phyloP scores from a whole-genome alignment of 805 yeast genomes.

The Scheffersomyces amazonensis region DNA sequence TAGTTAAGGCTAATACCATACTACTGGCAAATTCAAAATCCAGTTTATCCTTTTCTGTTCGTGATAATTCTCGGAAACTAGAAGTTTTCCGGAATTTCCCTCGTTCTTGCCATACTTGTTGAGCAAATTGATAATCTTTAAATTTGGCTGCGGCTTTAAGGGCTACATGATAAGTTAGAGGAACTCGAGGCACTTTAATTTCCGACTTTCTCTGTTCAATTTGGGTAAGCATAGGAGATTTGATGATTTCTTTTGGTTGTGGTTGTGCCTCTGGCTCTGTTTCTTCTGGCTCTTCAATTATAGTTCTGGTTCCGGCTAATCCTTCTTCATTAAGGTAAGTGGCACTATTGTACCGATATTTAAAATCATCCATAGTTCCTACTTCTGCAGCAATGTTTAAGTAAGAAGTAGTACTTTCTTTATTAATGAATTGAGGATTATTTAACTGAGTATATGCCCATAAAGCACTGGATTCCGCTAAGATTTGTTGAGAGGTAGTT shows the following conservation, averaged over 20 bases:
- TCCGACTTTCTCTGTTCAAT: constrained; percentile 9
- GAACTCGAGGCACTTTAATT: constrained; percentile 23
- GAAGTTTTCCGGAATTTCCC: constrained; percentile 64
- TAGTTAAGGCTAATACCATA: constrained; percentile 61
- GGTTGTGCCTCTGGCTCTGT: not conserved
- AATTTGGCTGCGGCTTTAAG: constrained; percentile 63
- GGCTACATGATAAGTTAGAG: constrained; percentile 56
- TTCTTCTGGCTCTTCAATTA: constrained; percentile 10
- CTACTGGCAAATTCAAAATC: constrained; percentile 72
- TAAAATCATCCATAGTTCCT: constrained; percentile 32
- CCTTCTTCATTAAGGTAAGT: constrained; percentile 26
- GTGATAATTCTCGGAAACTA: constrained; percentile 42
- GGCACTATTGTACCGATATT: constrained; percentile 26
- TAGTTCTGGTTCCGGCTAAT: constrained; percentile 13
- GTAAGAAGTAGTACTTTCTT: constrained; percentile 46
- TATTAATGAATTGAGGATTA: constrained; percentile 42
- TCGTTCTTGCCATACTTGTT: constrained; percentile 72
- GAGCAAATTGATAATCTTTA: constrained; percentile 57
- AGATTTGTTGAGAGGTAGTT: constrained; percentile 35
- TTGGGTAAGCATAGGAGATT: not conserved
- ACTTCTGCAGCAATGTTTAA: constrained; percentile 44
- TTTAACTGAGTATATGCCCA: constrained; percentile 53
- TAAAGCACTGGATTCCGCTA: constrained; percentile 77
- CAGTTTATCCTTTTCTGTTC: constrained; percentile 34
- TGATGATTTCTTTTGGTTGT: not conserved